Evolutionary conservation across 257 asterid species (phyloP).

Genomic region (Leptodermis oblonga): DNA sequence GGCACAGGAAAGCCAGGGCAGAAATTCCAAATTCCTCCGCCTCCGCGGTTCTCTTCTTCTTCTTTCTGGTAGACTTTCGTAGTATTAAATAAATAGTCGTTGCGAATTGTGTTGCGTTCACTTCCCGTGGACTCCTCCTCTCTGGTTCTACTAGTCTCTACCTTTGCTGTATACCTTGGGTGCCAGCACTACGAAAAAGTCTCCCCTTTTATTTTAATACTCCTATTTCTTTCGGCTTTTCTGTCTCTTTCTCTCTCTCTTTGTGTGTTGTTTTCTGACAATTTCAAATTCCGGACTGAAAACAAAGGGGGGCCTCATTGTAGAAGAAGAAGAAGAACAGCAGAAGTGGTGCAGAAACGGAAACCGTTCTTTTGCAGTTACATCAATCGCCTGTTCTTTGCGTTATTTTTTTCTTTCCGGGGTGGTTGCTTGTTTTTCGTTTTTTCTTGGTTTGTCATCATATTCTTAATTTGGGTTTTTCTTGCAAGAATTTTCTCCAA

Average conservation of each 20-base stretch:
- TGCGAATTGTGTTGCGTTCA: too few species aligned
- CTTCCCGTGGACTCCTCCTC: too few species aligned
- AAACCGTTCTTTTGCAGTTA: background rate
- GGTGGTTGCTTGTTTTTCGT: background rate
- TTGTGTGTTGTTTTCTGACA: background rate
- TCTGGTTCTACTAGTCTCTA: too few species aligned
- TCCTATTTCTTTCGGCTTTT: background rate
- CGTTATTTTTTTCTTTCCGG: background rate
- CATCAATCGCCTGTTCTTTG: background rate
- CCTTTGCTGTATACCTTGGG: too few species aligned
- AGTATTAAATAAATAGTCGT: too few species aligned
- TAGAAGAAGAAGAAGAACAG: background rate
- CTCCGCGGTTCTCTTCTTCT: too few species aligned
- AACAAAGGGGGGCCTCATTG: constrained; percentile 1
- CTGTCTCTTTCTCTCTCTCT: background rate
- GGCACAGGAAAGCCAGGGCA: background rate
- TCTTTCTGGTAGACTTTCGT: too few species aligned
- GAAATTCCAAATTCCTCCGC: too few species aligned
- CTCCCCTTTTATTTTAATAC: background rate
- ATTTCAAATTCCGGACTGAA: too few species aligned
- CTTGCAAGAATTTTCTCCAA: background rate
- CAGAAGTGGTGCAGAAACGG: too few species aligned
- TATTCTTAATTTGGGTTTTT: background rate
- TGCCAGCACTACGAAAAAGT: background rate
- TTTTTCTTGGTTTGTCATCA: background rate